These are phyloP conservation scores for Simplicillium sp. DNA, from an alignment of 2,329 filamentous ascomycete species.

Conservation along the genomic window DNA sequence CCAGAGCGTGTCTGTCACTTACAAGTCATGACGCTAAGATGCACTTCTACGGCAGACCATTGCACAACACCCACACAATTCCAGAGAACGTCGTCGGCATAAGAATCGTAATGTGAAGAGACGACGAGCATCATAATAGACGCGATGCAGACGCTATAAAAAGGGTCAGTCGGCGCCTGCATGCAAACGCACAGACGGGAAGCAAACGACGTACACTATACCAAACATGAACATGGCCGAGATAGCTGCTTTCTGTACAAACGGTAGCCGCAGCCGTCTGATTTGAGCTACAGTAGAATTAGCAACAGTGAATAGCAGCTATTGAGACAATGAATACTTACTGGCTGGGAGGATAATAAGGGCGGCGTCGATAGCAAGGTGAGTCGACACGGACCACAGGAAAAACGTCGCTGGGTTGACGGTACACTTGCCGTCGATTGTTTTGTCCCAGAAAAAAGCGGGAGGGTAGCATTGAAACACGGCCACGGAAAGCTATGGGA, in stretches of 20 bases:
- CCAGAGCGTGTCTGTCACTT: too few species aligned
- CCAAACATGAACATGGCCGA: constrained; percentile 6
- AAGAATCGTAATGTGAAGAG: constrained; percentile 4
- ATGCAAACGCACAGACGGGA: neutral
- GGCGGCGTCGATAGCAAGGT: constrained; percentile 2
- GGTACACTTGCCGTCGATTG: constrained; percentile 2
- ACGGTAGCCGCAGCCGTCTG: constrained; percentile 1
- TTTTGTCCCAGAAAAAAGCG: constrained; percentile 5
- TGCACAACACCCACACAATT: constrained; percentile 3
- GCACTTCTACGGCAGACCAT: constrained; percentile 5
- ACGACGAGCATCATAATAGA: constrained; percentile 7
- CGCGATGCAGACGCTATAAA: constrained; percentile 4
- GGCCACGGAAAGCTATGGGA: constrained; percentile 1
- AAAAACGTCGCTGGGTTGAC: constrained; percentile 7
- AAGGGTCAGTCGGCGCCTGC: neutral
- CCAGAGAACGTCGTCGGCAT: constrained; percentile 5
- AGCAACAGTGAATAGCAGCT: neutral
- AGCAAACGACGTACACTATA: constrained; percentile 2
- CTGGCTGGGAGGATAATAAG: constrained; percentile 3
- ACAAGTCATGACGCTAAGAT: constrained; percentile 6
- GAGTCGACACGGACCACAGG: constrained; percentile 5
- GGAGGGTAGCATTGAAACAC: constrained; percentile 7
- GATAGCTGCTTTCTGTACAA: constrained; percentile 4
- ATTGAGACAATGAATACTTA: constrained; percentile 1
- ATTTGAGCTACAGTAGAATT: neutral